Conservation (phyloP, 116 monocot species). For the Zostera marina region DNA sequence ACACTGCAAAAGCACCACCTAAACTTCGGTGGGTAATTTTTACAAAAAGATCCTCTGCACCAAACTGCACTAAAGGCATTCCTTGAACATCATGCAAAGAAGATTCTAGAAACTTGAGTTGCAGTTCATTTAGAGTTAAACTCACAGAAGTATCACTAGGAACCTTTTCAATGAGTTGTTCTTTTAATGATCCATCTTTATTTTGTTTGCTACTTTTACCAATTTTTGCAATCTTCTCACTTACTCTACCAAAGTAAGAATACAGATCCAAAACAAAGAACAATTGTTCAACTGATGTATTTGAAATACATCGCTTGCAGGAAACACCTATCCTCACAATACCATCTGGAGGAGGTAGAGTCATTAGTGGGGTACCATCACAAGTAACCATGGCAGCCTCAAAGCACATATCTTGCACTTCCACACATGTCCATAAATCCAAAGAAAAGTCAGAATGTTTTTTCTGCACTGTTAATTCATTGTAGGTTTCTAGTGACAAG, state of each 20-base stretch:
- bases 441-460: constrained; percentile 15
- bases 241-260: constrained; percentile 69
- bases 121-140: constrained; percentile 39
- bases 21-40: constrained; percentile 77
- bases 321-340: constrained; percentile 84
- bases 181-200: constrained; percentile 1
- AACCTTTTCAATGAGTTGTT: constrained; percentile 40
- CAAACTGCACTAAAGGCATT: constrained; percentile 73
- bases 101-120: constrained; percentile 50
- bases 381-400: constrained; percentile 97
- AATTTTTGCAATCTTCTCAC: constrained; percentile 55
- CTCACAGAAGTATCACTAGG: constrained; percentile 92
- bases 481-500: constrained; percentile 64
- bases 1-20: constrained; percentile 90
- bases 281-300: constrained; percentile 84
- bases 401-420: constrained; percentile 54
- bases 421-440: constrained; percentile 74
- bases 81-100: constrained; percentile 24
- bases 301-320: constrained; percentile 61
- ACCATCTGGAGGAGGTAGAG: constrained; percentile 87
- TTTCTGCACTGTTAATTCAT: constrained; percentile 7
- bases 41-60: constrained; percentile 54
- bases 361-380: constrained; percentile 67
- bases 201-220: constrained; percentile 23
- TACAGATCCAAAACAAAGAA: constrained; percentile 90